These are phyloP conservation scores for Sugiyamaella paludigena DNA, from an alignment of 1,139 yeast genomes.

Conservation along the genomic window DNA sequence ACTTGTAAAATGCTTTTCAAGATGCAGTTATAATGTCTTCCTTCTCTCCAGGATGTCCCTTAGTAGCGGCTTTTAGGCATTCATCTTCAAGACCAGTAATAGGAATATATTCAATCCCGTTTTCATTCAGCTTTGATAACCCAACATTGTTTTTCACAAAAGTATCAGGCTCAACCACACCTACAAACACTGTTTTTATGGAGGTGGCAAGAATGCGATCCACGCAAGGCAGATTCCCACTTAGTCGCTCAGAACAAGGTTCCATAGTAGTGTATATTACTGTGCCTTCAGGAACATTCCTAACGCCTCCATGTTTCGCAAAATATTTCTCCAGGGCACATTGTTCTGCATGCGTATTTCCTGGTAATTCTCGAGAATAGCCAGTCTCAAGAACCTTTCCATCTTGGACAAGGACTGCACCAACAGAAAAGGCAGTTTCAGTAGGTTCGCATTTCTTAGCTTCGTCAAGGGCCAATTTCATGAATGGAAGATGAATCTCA, in stretches of 20 bases:
- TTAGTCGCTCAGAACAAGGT: slow-evolving; percentile 85
- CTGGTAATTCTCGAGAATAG: slow-evolving; percentile 84
- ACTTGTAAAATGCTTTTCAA: no score
- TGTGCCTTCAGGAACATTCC: slow-evolving; percentile 67
- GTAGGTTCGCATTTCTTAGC: slow-evolving; percentile 84
- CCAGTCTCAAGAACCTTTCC: slow-evolving; percentile 74
- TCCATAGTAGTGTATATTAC: slow-evolving; percentile 96
- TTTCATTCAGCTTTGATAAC: slow-evolving; percentile 47
- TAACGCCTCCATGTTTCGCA: slow-evolving; percentile 36
- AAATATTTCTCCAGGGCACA: slow-evolving; percentile 83
- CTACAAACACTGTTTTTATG: slow-evolving; percentile 80
- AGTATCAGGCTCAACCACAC: slow-evolving; percentile 85
- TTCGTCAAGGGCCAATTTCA: slow-evolving; percentile 65
- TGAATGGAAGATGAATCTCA: slow-evolving; percentile 51
- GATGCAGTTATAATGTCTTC: no score
- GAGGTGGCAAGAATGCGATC: slow-evolving; percentile 64
- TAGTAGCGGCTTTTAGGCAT: slow-evolving; percentile 68
- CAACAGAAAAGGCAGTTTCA: slow-evolving; percentile 87
- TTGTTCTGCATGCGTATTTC: slow-evolving; percentile 98
- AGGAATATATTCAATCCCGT: slow-evolving; percentile 69
- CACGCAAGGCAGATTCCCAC: slow-evolving; percentile 88
- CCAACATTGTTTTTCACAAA: slow-evolving; percentile 81
- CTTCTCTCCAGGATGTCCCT: slow-evolving; percentile 51
- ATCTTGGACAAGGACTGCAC: slow-evolving; percentile 75
- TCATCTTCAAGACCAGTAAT: slow-evolving; percentile 82